Base-by-base conservation (phyloP, 2,329 filamentous ascomycete genomes). In the Paecilomyces niveus region DNA sequence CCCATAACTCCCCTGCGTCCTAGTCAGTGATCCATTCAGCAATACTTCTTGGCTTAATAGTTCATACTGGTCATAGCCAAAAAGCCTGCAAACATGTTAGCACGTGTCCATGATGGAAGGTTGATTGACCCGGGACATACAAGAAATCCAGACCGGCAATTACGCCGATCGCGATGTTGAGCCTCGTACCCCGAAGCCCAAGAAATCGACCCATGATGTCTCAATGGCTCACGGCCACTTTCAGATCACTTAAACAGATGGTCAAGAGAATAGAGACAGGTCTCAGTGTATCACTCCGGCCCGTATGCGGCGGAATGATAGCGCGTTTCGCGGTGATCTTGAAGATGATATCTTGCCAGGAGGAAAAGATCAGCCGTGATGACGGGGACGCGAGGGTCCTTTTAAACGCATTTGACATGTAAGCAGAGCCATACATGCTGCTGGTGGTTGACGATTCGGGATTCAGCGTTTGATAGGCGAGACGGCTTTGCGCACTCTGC, bases 131-230 rank as follows among this genome's bases (percentile, higher is more conserved):
- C 9, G 3, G 13, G 3, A 64, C 68, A 58, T 65, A 85, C 62
- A 89, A 76, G 69, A 90, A 90, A 72, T 90, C 87, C 54, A 86
- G 83, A 67, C 88, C 88, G 59, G 88, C 88, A 66, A 90, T 82
- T n/a, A 85, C 75, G 61, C 85, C 85, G 64, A 91, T 84, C 57
- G 87, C 87, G 72, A 84, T 81, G 76, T 88, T 89, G 63, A 90
- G 83, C 71, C 75, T 73, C 33, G 81, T 76, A 76, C 88, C 88
- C 57, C 80, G 80, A 61, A 90, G 81, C 72, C 88, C 88, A 65
- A 88, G 84, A 67, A 82, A 89, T 59, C 73, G 76, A 55, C 64
- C 65, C 68, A 72, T 72, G 49, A 55, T 63, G 64, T 54, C 62
- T 53, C 33, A 45, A 45, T 55, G 50, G 50, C 50, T 52, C 50